phyloP scores from a whole-genome alignment of 345 rosid species.

The Aquilaria sinensis region DNA sequence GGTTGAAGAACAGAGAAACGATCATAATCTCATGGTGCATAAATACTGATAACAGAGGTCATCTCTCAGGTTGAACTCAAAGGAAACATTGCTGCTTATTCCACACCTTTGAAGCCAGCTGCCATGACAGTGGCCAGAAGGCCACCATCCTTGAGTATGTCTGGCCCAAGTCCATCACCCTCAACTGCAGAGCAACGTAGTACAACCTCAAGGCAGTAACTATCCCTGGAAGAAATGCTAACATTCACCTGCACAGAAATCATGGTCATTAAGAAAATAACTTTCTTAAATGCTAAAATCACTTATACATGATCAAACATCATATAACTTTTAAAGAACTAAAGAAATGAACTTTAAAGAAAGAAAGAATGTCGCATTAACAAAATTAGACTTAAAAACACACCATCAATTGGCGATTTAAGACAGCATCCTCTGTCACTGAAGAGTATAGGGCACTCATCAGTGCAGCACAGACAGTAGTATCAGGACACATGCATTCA shows the following conservation, averaged over 20 bases:
- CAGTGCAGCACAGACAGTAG: slow-evolving; percentile 72
- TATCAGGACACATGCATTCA: slow-evolving; percentile 88
- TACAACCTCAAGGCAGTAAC: slow-evolving; percentile 76
- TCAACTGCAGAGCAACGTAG: slow-evolving; percentile 84
- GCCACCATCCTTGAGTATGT: slow-evolving; percentile 66
- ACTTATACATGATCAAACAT: no score
- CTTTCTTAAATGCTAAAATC: no score
- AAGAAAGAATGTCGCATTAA: neutral
- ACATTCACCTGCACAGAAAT: slow-evolving; percentile 62
- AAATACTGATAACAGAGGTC: neutral
- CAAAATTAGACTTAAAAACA: slow-evolving; percentile 3
- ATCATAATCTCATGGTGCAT: no score
- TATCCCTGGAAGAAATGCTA: slow-evolving; percentile 61
- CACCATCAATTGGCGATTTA: slow-evolving; percentile 80
- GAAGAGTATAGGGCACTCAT: slow-evolving; percentile 94
- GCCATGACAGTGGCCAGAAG: slow-evolving; percentile 74
- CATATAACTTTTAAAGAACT: neutral
- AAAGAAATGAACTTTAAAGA: neutral
- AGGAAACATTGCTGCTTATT: slow-evolving; percentile 6
- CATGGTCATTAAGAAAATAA: slow-evolving; percentile 7
- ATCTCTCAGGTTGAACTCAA: neutral
- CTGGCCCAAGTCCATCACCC: slow-evolving; percentile 84
- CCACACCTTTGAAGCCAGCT: slow-evolving; percentile 88
- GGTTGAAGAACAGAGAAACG: no score
- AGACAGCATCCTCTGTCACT: slow-evolving; percentile 72